These are phyloP conservation scores for Medakamo hakoo DNA, from an alignment of 139 green algal genomes.

Conservation along the genomic window DNA sequence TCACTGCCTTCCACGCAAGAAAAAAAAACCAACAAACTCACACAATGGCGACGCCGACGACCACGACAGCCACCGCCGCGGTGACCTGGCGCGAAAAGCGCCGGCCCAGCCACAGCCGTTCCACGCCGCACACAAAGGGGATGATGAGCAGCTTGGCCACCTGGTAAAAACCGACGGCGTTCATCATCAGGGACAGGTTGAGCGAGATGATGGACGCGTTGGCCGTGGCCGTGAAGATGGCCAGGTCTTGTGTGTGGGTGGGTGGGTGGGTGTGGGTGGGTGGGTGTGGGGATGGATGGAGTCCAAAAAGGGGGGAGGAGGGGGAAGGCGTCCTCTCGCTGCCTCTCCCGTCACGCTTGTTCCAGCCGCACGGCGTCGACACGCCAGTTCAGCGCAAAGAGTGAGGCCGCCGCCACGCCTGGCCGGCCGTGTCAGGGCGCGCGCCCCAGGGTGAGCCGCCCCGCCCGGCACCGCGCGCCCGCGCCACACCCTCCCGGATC, in stretches of 20 bases:
- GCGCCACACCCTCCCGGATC: not conserved
- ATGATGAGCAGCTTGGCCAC: slow-evolving; percentile 94
- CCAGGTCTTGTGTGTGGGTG: slow-evolving; percentile 16
- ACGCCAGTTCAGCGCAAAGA: slow-evolving; percentile 41
- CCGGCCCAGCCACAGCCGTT: slow-evolving; percentile 54
- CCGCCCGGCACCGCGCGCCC: slow-evolving; percentile 20
- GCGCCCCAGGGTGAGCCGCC: slow-evolving; percentile 33
- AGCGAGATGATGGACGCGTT: slow-evolving; percentile 34
- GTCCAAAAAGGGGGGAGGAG: not conserved
- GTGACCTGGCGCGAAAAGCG: slow-evolving; percentile 35
- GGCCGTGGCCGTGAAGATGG: slow-evolving; percentile 33
- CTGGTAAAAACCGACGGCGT: slow-evolving; percentile 56
- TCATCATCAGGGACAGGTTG: slow-evolving; percentile 42
- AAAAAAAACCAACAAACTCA: slow-evolving; percentile 21
- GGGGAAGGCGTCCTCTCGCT: not conserved
- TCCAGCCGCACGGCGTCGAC: not conserved
- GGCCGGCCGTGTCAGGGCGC: slow-evolving; percentile 48
- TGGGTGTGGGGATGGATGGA: not conserved
- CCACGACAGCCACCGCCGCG: slow-evolving; percentile 45
- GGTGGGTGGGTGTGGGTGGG: no score
- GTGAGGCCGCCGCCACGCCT: slow-evolving; percentile 48
- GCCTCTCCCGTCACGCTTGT: not conserved
- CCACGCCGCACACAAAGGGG: slow-evolving; percentile 73
- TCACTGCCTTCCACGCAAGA: no score
- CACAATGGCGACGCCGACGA: slow-evolving; percentile 66